Base-by-base conservation (phyloP, 257 asterid genomes). In the Penstemon eatonii region DNA sequence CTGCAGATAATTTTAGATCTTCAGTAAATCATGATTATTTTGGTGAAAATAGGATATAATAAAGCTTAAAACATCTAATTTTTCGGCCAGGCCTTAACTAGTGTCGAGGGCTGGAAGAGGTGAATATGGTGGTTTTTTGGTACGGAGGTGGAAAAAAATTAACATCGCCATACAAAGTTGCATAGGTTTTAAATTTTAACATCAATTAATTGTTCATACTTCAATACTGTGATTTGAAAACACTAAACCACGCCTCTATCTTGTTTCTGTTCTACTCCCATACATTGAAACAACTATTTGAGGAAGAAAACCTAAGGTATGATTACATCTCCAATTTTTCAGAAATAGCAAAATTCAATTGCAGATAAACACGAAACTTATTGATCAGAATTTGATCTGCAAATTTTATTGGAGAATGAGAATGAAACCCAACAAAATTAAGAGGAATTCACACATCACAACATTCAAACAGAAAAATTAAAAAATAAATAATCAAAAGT, bases 1-100 rank as follows among this genome's bases (percentile, higher is more conserved):
- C 78, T 79, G 57, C 25, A 46, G 55, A 54, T 60, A 38, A 68
- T 43, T 67, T 25, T 15, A n/a, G 4, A 39, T 40, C 45, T 40
- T 13, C 12, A 18, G 8, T 53, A 5, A 53, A 53, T 54, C 65
- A 65, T 5, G 15, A 71, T 33, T 18, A 63, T 4, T 47, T 37
- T 10, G 43, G 37, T 15, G 42, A 43, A 43, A 38, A 41, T 65
- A 36, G n/a, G 44, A 64, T 1, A 2, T 7, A 3, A 2, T 47
- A 39, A 12, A 65, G 51, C 19, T 51, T 51, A 38, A 66, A 66
- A 0, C 38, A 18, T 44, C 46, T 33, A 42, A 55, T 2, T 7
- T 25, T 45, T 45, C 45, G 13, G 18, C 53, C 42, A 52, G 11
- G 33, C n/a, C 54, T 9, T 25, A 41, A 8, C 52, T 11, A 25